Base-by-base conservation (phyloP, 495 filamentous ascomycete genomes). In the Bacidia gigantensis region DNA sequence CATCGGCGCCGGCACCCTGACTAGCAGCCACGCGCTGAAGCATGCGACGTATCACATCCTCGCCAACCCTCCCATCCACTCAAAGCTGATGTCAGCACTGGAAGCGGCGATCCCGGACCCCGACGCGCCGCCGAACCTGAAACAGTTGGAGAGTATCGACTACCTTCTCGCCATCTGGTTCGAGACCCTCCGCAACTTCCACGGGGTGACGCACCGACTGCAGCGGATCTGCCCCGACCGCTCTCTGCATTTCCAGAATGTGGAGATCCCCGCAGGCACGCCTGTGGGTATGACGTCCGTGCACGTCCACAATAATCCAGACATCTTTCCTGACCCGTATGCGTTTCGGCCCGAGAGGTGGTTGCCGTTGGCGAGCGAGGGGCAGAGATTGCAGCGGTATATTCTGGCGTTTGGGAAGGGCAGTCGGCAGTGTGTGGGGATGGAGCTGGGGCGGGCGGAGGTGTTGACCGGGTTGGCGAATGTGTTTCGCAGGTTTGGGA, bases 1-100 rank as follows among this genome's bases (percentile, higher is more conserved):
- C 11, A 63, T 76, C n/a, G 65, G 60, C 1, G 74, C 74, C 2
- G 76, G 76, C 2, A 68, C 66, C 18, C 67, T 69, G 26, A 77
- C 73, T 1, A 74, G 69, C 0, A 69, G 63, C 2, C 68, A 68
- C 46, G 63, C 68, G 12, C 41, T 73, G 32, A 56, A 64, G 3
- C 56, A 58, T 12, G 62, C 66, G 9, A 62, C 41, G 20, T 66
- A 17, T 22, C 43, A 39, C 53, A 60, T 43, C 9, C 35, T 62
- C 32, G 57, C 57, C 29, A 63, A 54, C 20, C 58, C 60, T 0
- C 23, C 22, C 21, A 57, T 65, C 22, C 56, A 53, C 42, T n/a
- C 49, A 11, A 42, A 52, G 14, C 57, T 66, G 11, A 57, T 58
- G 43, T 38, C 52, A 7, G 59, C 64, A 21, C 51, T 67, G 18